These are phyloP conservation scores for Chlorella vulgaris DNA, from an alignment of 139 green algal genomes.

Conservation along the genomic window DNA sequence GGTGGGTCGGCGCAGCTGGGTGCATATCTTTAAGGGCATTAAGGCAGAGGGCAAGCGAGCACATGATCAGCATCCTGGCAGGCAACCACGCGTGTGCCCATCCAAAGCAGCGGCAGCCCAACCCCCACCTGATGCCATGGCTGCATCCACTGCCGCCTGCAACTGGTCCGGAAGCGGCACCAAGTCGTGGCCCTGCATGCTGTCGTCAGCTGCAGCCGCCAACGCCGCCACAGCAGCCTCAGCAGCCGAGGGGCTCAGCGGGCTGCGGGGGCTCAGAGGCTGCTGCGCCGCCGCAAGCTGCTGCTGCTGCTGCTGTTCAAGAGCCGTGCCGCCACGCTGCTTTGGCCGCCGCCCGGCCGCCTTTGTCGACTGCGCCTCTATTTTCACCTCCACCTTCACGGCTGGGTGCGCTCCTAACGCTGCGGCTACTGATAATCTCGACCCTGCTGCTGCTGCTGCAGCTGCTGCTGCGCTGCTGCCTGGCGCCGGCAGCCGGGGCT, in stretches of 20 bases:
- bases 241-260: constrained; percentile 6
- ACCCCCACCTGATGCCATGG: constrained; percentile 20
- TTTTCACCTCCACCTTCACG: background rate
- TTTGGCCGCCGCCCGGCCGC: background rate
- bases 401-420: background rate
- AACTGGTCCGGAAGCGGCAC: constrained; percentile 61
- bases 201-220: background rate
- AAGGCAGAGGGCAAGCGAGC: background rate
- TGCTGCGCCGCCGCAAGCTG: background rate
- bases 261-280: background rate
- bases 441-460: constrained; percentile 4
- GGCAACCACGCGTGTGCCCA: background rate
- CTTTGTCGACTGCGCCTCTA: background rate
- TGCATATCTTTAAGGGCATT: background rate
- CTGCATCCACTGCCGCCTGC: constrained; percentile 39
- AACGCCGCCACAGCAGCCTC: constrained; percentile 14
- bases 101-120: background rate
- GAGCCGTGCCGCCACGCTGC: background rate
- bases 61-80: background rate
- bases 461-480: background rate
- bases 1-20: background rate
- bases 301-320: background rate
- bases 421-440: no score
- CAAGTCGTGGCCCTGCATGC: constrained; percentile 23
- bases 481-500: background rate